Evolutionary conservation across 208 protist genomes (phyloP).

Genomic region (Trypanosomatidae sp.): DNA sequence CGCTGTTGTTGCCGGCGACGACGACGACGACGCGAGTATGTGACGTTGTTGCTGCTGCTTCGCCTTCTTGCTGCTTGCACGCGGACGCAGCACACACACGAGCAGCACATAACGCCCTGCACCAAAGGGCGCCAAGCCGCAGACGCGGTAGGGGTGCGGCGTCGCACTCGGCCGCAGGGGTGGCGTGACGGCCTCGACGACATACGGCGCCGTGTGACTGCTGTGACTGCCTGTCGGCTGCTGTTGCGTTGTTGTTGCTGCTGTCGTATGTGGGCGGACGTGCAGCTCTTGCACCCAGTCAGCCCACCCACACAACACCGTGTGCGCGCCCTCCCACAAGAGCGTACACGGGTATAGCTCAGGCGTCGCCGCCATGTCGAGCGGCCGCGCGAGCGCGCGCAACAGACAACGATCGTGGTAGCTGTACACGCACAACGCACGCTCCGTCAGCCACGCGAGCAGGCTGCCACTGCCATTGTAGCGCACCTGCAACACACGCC

Average conservation of each 20-base stretch:
- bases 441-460: conserved; percentile 50
- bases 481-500: conserved; percentile 29
- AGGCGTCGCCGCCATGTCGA: conserved; percentile 6
- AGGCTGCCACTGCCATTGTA: conserved; percentile 11
- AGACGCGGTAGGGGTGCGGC: conserved; percentile 31
- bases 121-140: conserved; percentile 48
- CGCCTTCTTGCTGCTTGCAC: no score
- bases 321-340: conserved; percentile 19
- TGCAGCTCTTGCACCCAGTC: conserved; percentile 43
- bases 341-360: conserved; percentile 40
- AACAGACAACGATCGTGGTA: conserved; percentile 12
- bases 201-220: conserved; percentile 1
- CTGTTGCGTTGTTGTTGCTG: background rate
- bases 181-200: no score
- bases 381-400: conserved; percentile 6
- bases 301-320: conserved; percentile 43
- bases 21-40: conserved; percentile 29
- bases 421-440: conserved; percentile 42
- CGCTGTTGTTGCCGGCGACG: conserved; percentile 14
- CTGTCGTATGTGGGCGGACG: background rate
- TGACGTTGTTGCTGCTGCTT: no score
- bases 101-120: conserved; percentile 22
- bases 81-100: no score
- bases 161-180: conserved; percentile 9
- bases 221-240: background rate